phyloP scores from a whole-genome alignment of 441 rosid genomes.

The Gossypium aridum region DNA sequence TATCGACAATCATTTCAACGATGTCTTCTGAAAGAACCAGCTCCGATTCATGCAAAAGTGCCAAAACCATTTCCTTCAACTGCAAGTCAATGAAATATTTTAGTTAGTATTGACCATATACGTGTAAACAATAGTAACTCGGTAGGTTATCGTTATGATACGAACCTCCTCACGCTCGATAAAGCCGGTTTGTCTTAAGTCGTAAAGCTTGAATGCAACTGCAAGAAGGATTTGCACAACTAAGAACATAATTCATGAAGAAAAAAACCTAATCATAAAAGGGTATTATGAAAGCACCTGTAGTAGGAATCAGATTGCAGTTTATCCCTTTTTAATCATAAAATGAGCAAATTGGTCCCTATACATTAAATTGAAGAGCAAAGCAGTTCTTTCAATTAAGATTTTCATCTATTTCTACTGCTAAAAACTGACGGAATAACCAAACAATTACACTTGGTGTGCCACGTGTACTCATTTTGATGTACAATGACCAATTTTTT shows the following conservation, averaged over 20 bases:
- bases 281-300: too few relatives aligned
- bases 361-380: too few relatives aligned
- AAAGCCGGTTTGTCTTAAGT: slow-evolving; percentile 74
- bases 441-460: too few relatives aligned
- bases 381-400: too few relatives aligned
- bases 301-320: too few relatives aligned
- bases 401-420: too few relatives aligned
- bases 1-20: slow-evolving; percentile 63
- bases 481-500: too few relatives aligned
- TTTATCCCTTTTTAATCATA: too few relatives aligned
- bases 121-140: background rate
- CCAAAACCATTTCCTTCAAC: slow-evolving; percentile 90
- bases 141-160: background rate
- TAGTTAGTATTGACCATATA: background rate
- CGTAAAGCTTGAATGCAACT: slow-evolving; percentile 88
- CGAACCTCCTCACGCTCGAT: slow-evolving; percentile 86
- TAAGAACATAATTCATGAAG: background rate
- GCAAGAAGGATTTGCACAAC: slow-evolving; percentile 14
- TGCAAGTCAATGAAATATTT: slow-evolving; percentile 14
- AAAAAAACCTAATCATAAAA: too few relatives aligned
- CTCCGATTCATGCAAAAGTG: slow-evolving; percentile 82
- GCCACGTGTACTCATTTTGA: too few relatives aligned
- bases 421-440: too few relatives aligned
- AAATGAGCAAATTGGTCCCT: too few relatives aligned
- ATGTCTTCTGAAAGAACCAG: slow-evolving; percentile 55